These are phyloP conservation scores for Centaurea solstitialis DNA, from an alignment of 129 eudicot genomes.

Conservation along the genomic window DNA sequence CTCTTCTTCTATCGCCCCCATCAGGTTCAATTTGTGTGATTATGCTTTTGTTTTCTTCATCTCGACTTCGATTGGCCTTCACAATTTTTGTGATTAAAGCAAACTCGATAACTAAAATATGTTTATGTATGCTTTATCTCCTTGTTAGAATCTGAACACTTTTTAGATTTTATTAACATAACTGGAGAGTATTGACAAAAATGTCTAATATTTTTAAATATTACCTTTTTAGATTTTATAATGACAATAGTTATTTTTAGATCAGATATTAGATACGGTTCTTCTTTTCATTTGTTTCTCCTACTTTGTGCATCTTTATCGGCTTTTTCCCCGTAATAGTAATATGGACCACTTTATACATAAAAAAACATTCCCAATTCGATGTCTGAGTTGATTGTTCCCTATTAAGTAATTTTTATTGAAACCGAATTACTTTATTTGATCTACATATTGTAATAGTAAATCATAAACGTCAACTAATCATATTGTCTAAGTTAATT, in stretches of 20 bases:
- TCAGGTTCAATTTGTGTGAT: too few species aligned
- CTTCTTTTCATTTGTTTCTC: not conserved
- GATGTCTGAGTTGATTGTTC: not conserved
- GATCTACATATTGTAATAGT: not conserved
- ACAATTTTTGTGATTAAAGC: too few species aligned
- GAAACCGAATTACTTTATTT: not conserved
- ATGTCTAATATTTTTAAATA: not conserved
- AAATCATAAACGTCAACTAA: not conserved
- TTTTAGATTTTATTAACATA: too few species aligned
- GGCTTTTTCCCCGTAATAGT: not conserved
- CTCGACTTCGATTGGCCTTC: too few species aligned
- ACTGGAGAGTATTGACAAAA: not conserved
- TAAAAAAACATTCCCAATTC: not conserved
- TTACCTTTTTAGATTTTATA: not conserved
- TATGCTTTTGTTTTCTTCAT: too few species aligned
- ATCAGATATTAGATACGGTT: not conserved
- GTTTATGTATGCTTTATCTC: too few species aligned
- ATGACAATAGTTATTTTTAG: not conserved
- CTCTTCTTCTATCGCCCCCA: too few species aligned
- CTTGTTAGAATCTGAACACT: too few species aligned
- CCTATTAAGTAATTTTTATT: not conserved
- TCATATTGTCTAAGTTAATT: not conserved
- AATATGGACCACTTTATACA: not conserved
- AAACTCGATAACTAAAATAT: too few species aligned
- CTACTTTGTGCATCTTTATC: not conserved